Evolutionary conservation across 1,284 basidiomycete species (phyloP).

Genomic region (Tilletia walkeri): DNA sequence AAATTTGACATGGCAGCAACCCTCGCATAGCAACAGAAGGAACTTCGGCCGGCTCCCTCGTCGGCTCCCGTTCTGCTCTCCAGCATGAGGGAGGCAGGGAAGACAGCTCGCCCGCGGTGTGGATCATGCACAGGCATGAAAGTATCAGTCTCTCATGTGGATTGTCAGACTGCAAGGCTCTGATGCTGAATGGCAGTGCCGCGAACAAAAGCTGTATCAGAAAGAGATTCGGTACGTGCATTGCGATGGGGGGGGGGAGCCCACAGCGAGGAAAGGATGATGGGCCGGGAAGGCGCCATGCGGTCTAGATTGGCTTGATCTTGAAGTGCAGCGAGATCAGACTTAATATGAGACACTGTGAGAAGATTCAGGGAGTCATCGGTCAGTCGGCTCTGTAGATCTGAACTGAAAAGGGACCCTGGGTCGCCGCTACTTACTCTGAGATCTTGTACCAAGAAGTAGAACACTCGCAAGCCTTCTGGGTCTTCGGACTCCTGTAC

Average conservation of each 20-base stretch:
- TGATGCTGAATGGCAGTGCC: no score
- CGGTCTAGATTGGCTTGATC: conserved; percentile 86
- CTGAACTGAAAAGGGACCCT: neutral
- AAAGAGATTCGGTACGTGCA: no score
- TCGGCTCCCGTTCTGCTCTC: no score
- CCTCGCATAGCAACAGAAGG: no score
- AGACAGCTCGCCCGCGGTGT: no score
- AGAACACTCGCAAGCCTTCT: conserved; percentile 95
- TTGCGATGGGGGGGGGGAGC: neutral
- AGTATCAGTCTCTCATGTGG: no score
- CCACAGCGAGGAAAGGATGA: neutral
- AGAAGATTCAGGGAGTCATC: neutral
- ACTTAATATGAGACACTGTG: conserved; percentile 91
- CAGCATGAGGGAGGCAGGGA: no score
- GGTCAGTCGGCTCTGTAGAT: neutral
- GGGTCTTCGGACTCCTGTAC: conserved; percentile 97
- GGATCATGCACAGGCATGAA: no score
- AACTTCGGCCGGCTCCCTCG: no score
- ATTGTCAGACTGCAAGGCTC: no score
- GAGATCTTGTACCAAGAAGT: conserved; percentile 95
- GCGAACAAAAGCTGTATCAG: no score
- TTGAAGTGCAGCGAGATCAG: conserved; percentile 98
- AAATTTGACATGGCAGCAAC: no score
- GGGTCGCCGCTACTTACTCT: conserved; percentile 65
- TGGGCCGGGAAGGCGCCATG: neutral